Evolutionary conservation across 2,329 filamentous ascomycete genomes (phyloP).

Genomic region (Xylaria sp.): DNA sequence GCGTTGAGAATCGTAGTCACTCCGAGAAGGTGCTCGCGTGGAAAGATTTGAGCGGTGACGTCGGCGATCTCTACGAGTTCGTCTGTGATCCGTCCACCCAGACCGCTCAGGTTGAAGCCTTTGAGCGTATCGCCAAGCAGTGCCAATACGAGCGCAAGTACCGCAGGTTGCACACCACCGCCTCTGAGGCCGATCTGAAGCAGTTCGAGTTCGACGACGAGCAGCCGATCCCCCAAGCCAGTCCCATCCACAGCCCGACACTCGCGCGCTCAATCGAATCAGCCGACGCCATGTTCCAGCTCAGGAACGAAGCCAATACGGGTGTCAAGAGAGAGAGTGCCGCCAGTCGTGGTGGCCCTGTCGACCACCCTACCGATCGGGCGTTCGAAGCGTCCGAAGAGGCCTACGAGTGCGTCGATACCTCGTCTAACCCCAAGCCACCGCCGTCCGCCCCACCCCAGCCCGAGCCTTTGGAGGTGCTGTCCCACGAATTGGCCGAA

Average conservation of each 20-base stretch:
- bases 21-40: conserved; percentile 90
- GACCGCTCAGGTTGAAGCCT: conserved; percentile 74
- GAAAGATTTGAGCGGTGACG: conserved; percentile 92
- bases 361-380: conserved; percentile 35
- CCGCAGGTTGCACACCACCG: conserved; percentile 76
- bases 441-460: conserved; percentile 65
- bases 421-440: conserved; percentile 21
- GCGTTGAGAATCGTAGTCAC: conserved; percentile 78
- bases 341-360: conserved; percentile 27
- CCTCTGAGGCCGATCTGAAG: conserved; percentile 78
- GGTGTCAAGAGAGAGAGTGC: conserved; percentile 50
- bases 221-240: conserved; percentile 68
- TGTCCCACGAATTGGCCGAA: conserved; percentile 79
- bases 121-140: conserved; percentile 82
- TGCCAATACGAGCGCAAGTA: conserved; percentile 99
- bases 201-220: conserved; percentile 80
- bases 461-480: conserved; percentile 73
- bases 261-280: conserved; percentile 62
- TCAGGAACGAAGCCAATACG: conserved; percentile 54
- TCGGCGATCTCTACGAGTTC: conserved; percentile 96
- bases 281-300: conserved; percentile 60
- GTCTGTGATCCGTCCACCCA: conserved; percentile 82
- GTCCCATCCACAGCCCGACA: conserved; percentile 64
- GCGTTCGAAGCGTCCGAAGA: conserved; percentile 41
- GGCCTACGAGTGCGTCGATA: conserved; percentile 33